Percentiles rank a stretch among this genome's conserved stretches.
phyloP scores from a whole-genome alignment of 331 rosid species.

The Acacia concinna region DNA sequence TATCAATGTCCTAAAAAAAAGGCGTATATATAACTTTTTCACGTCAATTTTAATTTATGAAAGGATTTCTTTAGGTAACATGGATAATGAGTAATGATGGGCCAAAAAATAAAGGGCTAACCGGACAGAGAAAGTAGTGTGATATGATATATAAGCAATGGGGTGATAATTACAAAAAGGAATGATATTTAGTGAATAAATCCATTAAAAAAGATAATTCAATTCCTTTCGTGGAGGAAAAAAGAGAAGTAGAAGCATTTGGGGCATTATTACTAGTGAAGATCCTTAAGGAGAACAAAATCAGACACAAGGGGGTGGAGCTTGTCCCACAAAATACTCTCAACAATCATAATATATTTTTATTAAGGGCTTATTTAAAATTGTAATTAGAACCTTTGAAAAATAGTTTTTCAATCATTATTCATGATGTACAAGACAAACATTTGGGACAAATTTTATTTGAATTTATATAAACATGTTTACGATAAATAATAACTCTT shows the following conservation, averaged over 20 bases:
- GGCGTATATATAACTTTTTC: not conserved
- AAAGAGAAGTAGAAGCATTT: not conserved
- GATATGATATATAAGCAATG: not conserved
- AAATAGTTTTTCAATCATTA: no score
- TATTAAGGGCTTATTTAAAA: no score
- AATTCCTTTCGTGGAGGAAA: not conserved
- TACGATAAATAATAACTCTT: no score
- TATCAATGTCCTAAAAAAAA: not conserved
- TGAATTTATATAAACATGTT: no score
- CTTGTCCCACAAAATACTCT: slow-evolving; percentile 16
- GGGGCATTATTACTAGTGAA: not conserved
- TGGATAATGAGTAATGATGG: not conserved
- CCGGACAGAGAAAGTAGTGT: not conserved
- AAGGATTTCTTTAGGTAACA: not conserved
- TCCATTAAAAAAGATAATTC: not conserved
- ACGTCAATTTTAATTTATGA: not conserved
- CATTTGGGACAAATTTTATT: no score
- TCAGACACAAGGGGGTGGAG: slow-evolving; percentile 21
- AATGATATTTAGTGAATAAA: not conserved
- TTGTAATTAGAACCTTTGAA: no score
- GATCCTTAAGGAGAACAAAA: not conserved
- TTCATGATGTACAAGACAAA: fast-evolving
- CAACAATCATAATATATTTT: not conserved
- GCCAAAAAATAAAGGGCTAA: not conserved
- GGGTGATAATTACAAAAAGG: not conserved